Evolutionary conservation across 352 stramenopile genomes (phyloP).

Genomic region (Pythium insidiosum): DNA sequence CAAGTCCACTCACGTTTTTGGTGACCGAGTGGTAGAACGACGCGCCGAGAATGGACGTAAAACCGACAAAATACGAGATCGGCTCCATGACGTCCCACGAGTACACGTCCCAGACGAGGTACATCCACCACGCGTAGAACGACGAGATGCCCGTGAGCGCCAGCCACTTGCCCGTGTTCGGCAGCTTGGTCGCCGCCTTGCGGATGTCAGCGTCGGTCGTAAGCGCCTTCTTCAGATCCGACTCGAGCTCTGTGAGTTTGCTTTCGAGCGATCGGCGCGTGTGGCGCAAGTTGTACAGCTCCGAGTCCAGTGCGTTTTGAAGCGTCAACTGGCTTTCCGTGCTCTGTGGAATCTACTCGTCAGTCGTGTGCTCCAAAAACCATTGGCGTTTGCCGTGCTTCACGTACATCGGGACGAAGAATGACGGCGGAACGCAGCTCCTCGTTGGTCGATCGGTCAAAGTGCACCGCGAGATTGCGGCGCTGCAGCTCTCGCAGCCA

Average conservation of each 20-base stretch:
- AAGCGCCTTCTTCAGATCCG: constrained; percentile 38
- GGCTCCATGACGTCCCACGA: constrained; percentile 88
- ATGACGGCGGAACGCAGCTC: constrained; percentile 66
- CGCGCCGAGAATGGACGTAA: constrained; percentile 73
- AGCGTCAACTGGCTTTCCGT: constrained; percentile 62
- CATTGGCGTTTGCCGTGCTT: not conserved
- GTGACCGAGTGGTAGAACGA: constrained; percentile 78
- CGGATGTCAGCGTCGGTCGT: constrained; percentile 38
- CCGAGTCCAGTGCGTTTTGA: constrained; percentile 64
- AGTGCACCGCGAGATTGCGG: constrained; percentile 68
- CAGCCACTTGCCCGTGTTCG: constrained; percentile 70
- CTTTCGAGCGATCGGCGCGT: constrained; percentile 45
- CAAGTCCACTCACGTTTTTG: too few species aligned
- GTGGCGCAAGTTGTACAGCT: constrained; percentile 70
- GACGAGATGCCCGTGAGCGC: constrained; percentile 46
- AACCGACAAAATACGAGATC: constrained; percentile 87
- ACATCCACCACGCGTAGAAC: constrained; percentile 72
- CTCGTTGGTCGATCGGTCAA: constrained; percentile 53
- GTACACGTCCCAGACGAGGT: constrained; percentile 81
- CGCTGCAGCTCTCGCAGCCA: constrained; percentile 72
- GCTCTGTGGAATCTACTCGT: constrained; percentile 22
- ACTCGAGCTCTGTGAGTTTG: constrained; percentile 30
- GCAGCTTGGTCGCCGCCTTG: constrained; percentile 32
- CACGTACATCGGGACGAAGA: constrained; percentile 52
- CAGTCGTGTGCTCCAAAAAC: not conserved